These are phyloP conservation scores for Fraxinus excelsior DNA, from an alignment of 257 asterid species.

Conservation along the genomic window DNA sequence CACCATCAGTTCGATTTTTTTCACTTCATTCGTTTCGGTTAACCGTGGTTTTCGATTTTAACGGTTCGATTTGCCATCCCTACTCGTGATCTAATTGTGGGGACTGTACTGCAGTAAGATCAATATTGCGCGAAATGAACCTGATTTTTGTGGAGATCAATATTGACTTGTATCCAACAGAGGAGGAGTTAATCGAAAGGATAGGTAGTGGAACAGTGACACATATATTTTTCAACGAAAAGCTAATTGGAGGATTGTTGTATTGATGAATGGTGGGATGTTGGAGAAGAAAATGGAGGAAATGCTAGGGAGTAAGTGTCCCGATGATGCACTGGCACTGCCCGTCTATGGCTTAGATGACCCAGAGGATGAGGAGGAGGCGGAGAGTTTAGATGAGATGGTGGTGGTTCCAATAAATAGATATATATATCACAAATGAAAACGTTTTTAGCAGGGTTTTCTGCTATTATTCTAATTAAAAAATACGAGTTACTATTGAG, in stretches of 20 bases:
- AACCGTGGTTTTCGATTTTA: too few species aligned
- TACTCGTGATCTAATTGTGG: slow-evolving; percentile 86
- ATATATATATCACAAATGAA: too few species aligned
- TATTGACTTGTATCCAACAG: slow-evolving; percentile 73
- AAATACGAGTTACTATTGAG: too few species aligned
- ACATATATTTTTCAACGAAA: slow-evolving; percentile 82
- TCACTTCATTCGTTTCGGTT: too few species aligned
- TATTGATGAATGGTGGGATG: slow-evolving; percentile 70
- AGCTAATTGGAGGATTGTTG: slow-evolving; percentile 84
- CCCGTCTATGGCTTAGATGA: slow-evolving; percentile 88
- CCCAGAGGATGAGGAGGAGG: slow-evolving; percentile 34
- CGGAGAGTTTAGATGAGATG: slow-evolving; percentile 55
- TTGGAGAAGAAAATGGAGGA: slow-evolving; percentile 74
- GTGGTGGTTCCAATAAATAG: slow-evolving; percentile 23
- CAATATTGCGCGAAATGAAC: slow-evolving; percentile 52
- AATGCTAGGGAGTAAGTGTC: slow-evolving; percentile 68
- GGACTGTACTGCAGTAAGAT: slow-evolving; percentile 79
- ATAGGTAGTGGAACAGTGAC: slow-evolving; percentile 68
- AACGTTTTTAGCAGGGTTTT: too few species aligned
- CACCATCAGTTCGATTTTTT: too few species aligned
- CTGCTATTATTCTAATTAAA: too few species aligned
- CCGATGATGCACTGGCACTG: slow-evolving; percentile 77
- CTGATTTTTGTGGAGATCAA: slow-evolving; percentile 75
- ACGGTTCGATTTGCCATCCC: too few species aligned
- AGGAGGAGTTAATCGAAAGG: slow-evolving; percentile 64